These are phyloP conservation scores for Mycena albidolilacea DNA, from an alignment of 768 basidiomycete genomes.

Conservation along the genomic window DNA sequence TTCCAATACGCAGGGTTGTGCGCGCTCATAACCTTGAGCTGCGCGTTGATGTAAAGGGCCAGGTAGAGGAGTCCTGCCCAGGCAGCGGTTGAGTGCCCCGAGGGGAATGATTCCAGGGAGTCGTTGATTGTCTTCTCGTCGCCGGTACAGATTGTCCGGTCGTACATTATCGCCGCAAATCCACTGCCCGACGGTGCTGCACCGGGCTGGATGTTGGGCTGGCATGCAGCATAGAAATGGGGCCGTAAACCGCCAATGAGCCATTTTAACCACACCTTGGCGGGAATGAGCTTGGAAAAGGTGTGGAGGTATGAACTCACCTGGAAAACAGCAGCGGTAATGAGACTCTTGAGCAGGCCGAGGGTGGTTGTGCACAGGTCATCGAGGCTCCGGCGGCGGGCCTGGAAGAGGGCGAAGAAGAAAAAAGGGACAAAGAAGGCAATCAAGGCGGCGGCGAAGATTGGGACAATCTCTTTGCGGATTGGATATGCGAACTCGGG, in stretches of 20 bases:
- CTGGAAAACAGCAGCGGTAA: constrained; percentile 61
- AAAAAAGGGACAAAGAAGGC: constrained; percentile 70
- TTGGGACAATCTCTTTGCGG: constrained; percentile 67
- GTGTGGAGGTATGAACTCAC: constrained; percentile 2
- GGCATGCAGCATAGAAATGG: constrained; percentile 68
- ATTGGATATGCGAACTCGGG: constrained; percentile 68
- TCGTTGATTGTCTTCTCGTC: constrained; percentile 70
- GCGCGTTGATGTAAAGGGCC: constrained; percentile 64
- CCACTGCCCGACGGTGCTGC: constrained; percentile 57
- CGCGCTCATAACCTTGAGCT: constrained; percentile 72
- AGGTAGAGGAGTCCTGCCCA: constrained; percentile 70
- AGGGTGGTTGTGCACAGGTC: constrained; percentile 66
- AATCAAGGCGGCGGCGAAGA: constrained; percentile 66
- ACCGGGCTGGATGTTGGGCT: constrained; percentile 55
- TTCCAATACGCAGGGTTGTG: constrained; percentile 77
- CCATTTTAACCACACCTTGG: constrained; percentile 70
- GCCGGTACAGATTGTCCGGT: constrained; percentile 68
- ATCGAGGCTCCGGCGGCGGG: constrained; percentile 60
- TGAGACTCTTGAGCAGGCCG: constrained; percentile 66
- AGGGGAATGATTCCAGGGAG: constrained; percentile 68
- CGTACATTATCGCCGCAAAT: constrained; percentile 65
- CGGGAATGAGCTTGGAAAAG: background rate
- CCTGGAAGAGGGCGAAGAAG: constrained; percentile 70
- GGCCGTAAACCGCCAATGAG: constrained; percentile 66
- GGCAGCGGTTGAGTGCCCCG: constrained; percentile 71